Evolutionary conservation across 345 rosid genomes (phyloP).

Genomic region (Eucalyptus albens): DNA sequence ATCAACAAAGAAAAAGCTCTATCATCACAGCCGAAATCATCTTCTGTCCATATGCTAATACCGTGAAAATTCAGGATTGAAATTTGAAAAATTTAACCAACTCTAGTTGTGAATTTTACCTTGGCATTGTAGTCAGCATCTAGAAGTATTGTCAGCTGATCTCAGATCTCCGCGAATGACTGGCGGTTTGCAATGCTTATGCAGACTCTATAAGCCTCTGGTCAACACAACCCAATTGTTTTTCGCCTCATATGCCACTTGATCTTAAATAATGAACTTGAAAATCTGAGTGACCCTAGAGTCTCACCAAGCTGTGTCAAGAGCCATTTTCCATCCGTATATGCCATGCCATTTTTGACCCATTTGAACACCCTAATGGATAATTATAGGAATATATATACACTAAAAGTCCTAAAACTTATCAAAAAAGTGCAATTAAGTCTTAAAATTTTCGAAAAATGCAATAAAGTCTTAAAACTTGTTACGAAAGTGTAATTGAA

Average conservation of each 20-base stretch:
- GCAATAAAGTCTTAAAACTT: accelerated
- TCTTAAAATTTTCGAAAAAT: too few relatives aligned
- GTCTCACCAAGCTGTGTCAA: slow-evolving; percentile 70
- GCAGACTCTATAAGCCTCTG: slow-evolving; percentile 89
- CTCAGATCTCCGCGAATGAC: slow-evolving; percentile 97
- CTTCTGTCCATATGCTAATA: neutral
- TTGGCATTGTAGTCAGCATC: slow-evolving; percentile 84
- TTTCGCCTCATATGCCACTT: neutral
- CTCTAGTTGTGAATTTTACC: slow-evolving; percentile 19
- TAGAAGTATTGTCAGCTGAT: slow-evolving; percentile 76
- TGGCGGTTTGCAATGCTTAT: slow-evolving; percentile 73
- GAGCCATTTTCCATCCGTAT: slow-evolving; percentile 83
- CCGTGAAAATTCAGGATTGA: neutral
- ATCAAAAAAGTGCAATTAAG: too few relatives aligned
- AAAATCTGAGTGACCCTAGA: neutral
- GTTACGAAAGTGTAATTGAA: accelerated
- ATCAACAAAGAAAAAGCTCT: neutral
- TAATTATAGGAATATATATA: neutral
- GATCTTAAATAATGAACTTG: neutral
- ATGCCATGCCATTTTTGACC: slow-evolving; percentile 65
- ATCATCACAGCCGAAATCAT: neutral
- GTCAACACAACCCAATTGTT: slow-evolving; percentile 7
- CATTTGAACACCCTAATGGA: slow-evolving; percentile 46
- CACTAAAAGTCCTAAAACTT: too few relatives aligned
- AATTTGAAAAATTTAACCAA: neutral